A percentile compares a stretch with the other conserved stretches of the same genome.
Evolutionary conservation across 2,329 filamentous ascomycete species (phyloP).

Genomic region (Colletotrichum sojae): DNA sequence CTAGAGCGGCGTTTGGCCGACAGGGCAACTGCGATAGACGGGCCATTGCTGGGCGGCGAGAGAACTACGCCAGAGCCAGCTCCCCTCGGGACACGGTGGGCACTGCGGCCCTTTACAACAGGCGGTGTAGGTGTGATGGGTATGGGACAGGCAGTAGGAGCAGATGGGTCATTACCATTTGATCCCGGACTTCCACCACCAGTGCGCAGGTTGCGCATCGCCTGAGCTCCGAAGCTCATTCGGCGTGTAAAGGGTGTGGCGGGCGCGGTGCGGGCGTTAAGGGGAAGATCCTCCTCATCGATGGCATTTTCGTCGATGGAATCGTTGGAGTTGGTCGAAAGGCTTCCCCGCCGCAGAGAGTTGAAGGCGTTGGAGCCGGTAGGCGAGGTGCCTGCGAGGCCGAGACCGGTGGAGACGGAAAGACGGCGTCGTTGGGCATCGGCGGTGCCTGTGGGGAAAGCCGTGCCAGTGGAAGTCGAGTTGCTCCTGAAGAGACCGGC

Average conservation of each 20-base stretch:
- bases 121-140: slow-evolving; percentile 51
- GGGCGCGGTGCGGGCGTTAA: slow-evolving; percentile 69
- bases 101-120: slow-evolving; percentile 44
- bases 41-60: slow-evolving; percentile 45
- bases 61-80: slow-evolving; percentile 2
- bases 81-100: slow-evolving; percentile 14
- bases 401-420: slow-evolving; percentile 81
- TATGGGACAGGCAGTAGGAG: slow-evolving; percentile 54
- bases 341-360: slow-evolving; percentile 73
- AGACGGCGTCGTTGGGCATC: slow-evolving; percentile 77
- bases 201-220: slow-evolving; percentile 78
- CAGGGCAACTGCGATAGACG: slow-evolving; percentile 52
- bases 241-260: slow-evolving; percentile 84
- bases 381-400: slow-evolving; percentile 80
- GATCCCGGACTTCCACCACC: slow-evolving; percentile 71
- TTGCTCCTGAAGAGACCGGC: slow-evolving; percentile 72
- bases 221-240: slow-evolving; percentile 90
- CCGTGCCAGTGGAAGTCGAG: slow-evolving; percentile 61
- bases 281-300: slow-evolving; percentile 75
- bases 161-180: slow-evolving; percentile 71
- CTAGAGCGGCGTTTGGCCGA: slow-evolving; percentile 55
- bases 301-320: slow-evolving; percentile 80
- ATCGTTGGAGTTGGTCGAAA: slow-evolving; percentile 74
- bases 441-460: slow-evolving; percentile 59
- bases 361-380: slow-evolving; percentile 66